Base-by-base conservation (phyloP, 2,329 filamentous ascomycete genomes). In the Juglanconis oblonga region DNA sequence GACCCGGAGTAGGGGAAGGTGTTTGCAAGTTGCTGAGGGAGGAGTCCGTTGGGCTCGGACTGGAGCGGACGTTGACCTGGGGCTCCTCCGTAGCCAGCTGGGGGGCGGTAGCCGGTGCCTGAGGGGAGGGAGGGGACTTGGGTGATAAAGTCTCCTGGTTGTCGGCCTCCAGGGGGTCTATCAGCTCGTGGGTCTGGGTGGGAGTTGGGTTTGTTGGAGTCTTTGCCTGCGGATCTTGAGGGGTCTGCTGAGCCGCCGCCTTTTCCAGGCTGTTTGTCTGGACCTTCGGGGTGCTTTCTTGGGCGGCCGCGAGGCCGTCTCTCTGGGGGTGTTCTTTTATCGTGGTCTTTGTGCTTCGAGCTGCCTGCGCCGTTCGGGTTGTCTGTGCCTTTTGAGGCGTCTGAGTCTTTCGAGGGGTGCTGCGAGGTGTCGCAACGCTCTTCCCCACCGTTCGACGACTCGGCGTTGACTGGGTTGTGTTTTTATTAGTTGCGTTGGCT, bases 401-500 rank as follows among this genome's bases (percentile, higher is more conserved):
- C 33, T 7, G 31, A 45, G 47, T 4, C 13, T 35, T 52, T 36
- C 48, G 49, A 10, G 48, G 52, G 8, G 55, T 47, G 14, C 14
- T 50, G 35, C 11, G 32, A 4, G 44, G 13, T 29, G 44, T 40
- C 29, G 48, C 4, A 5, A 8, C 48, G 3, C 13, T 40, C 48
- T 51, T 35, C 47, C 58, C 36, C n/a, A 50, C 57, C 47, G 64
- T 67, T 67, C 55, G 59, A 52, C 55, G 58, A 64, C 64, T 63
- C 55, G 58, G 53, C 45, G 62, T 70, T 64, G 61, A 64, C 60
- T 65, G 65, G 49, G 64, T 40, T 59, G 62, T 71, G 49, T 64
- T 67, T 52, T 62, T 69, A 73, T 77, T 71, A 77, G 73, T 63
- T 70, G 63, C 45, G 29, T 7, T 51, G 47, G 47, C 24, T 40